Conservation (phyloP, 208 protist genomes). For the Crithidia brevicula region DNA sequence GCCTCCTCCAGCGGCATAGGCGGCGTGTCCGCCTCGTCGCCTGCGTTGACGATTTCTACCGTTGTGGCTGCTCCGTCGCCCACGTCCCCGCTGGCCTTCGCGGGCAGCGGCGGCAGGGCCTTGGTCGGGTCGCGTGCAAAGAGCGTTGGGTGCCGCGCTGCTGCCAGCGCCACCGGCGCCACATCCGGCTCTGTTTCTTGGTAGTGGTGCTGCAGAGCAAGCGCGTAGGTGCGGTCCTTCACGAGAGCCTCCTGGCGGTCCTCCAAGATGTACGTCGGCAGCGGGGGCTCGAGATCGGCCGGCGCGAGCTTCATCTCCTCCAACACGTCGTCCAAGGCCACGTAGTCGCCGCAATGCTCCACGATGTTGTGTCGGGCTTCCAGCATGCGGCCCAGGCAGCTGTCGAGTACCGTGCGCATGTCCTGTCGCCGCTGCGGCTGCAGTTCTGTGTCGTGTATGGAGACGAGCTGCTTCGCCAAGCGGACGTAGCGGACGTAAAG, state of each 20-base stretch:
- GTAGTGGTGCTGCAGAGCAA: conserved; percentile 77
- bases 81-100: conserved; percentile 3
- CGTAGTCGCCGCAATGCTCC: conserved; percentile 81
- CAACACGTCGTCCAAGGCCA: conserved; percentile 89
- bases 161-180: conserved; percentile 65
- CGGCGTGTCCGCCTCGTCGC: conserved; percentile 5
- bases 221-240: conserved; percentile 73
- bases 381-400: conserved; percentile 93
- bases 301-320: conserved; percentile 93
- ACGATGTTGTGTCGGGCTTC: conserved; percentile 88
- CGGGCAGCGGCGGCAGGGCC: conserved; percentile 19
- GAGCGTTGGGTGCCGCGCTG: conserved; percentile 7
- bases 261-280: conserved; percentile 91
- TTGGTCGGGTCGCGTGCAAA: conserved; percentile 42
- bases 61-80: neutral
- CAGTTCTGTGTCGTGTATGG: conserved; percentile 90
- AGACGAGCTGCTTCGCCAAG: conserved; percentile 76
- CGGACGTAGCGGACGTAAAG: conserved; percentile 94
- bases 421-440: conserved; percentile 95
- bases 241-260: conserved; percentile 78
- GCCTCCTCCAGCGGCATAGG: conserved; percentile 86
- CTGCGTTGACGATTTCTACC: neutral
- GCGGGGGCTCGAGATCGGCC: conserved; percentile 80
- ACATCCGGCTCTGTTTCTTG: conserved; percentile 59
- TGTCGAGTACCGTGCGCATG: conserved; percentile 89